Evolutionary conservation across 345 rosid species (phyloP).

Genomic region (Hypericum perforatum): DNA sequence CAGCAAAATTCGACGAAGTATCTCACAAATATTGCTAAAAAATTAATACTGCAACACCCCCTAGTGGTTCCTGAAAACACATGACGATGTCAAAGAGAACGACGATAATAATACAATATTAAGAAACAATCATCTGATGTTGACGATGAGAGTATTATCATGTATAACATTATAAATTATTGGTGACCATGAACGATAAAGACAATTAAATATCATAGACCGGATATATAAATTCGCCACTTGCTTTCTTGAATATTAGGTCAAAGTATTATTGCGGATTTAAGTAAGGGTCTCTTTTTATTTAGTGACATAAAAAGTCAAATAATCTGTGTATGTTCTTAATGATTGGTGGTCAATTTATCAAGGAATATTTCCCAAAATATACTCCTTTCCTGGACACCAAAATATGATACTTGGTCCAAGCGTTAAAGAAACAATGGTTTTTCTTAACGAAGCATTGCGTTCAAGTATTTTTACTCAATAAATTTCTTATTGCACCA

Average conservation of each 20-base stretch:
- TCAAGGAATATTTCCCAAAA: no score
- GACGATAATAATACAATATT: slow-evolving; percentile 9
- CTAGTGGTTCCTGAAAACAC: not conserved
- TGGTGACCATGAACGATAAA: not conserved
- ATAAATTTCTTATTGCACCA: no score
- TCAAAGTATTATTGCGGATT: no score
- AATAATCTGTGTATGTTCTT: not conserved
- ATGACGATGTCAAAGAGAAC: slow-evolving; percentile 11
- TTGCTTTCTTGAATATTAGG: no score
- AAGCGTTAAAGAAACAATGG: no score
- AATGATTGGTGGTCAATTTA: slow-evolving; percentile 14
- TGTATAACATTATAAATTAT: slow-evolving; percentile 3
- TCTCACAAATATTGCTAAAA: not conserved
- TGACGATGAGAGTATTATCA: slow-evolving; percentile 17
- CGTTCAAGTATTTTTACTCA: no score
- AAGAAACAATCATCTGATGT: not conserved
- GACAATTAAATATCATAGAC: not conserved
- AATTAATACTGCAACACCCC: slow-evolving; percentile 4
- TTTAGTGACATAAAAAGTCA: not conserved
- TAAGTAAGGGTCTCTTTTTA: no score
- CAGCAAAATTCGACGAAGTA: not conserved
- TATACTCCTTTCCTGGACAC: no score
- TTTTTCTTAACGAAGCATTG: no score
- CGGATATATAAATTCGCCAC: not conserved
- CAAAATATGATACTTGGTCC: no score